phyloP scores from a whole-genome alignment of 129 eudicot species.

The Rutidosis leptorrhynchoides region DNA sequence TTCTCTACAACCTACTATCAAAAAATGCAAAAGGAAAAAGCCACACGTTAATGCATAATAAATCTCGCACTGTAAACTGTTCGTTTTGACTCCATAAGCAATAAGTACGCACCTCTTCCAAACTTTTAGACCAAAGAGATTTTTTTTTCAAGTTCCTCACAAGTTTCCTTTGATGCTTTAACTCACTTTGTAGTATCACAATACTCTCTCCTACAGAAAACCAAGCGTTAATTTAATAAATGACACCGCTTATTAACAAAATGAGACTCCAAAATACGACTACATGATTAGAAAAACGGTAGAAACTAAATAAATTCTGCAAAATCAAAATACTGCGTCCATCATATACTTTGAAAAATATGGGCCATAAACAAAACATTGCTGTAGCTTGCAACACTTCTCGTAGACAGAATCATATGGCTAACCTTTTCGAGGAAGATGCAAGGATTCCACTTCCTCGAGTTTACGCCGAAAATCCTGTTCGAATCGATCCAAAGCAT shows the following conservation, averaged over 20 bases:
- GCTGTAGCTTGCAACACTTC: background rate
- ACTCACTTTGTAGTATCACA: constrained; percentile 75
- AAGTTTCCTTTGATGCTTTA: constrained; percentile 81
- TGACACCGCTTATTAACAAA: background rate
- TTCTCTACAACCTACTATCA: constrained; percentile 84
- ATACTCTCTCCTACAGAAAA: constrained; percentile 64
- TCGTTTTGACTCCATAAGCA: background rate
- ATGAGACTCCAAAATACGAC: background rate
- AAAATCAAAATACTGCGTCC: background rate
- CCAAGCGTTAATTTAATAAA: constrained; percentile 12
- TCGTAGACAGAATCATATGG: background rate
- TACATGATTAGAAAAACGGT: background rate
- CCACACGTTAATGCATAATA: constrained; percentile 7
- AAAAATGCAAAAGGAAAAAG: constrained; percentile 14
- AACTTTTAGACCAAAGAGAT: constrained; percentile 87
- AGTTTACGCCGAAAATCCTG: constrained; percentile 73
- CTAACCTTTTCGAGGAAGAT: constrained; percentile 89
- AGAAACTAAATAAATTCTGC: background rate
- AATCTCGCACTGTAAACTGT: background rate
- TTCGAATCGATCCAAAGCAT: constrained; percentile 86
- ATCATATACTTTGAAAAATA: background rate
- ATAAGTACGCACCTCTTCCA: constrained; percentile 69
- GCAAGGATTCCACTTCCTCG: constrained; percentile 82
- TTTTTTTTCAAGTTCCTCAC: constrained; percentile 84
- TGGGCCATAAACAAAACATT: background rate